Evolutionary conservation across 192 early-diverging fungal genomes (phyloP).

Genomic region (Backusella luteola): DNA sequence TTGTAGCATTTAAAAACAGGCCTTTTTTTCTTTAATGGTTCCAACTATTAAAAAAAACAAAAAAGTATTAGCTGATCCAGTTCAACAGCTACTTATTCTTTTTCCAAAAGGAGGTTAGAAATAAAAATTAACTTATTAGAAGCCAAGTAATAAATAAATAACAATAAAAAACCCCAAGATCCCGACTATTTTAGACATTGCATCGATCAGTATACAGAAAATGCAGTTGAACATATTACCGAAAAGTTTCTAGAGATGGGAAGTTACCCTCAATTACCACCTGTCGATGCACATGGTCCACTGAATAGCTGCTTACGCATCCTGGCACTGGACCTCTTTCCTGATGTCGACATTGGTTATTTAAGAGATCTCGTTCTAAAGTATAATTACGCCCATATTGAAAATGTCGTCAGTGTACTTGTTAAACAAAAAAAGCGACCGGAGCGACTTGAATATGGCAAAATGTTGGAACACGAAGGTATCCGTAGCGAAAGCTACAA

Average conservation of each 20-base stretch:
- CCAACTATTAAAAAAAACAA: not conserved
- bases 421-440: conserved; percentile 12
- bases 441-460: conserved; percentile 28
- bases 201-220: conserved; percentile 25
- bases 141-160: not conserved
- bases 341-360: conserved; percentile 36
- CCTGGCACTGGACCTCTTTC: conserved; percentile 36
- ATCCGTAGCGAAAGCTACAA: conserved; percentile 19
- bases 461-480: conserved; percentile 6
- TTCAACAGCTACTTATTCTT: conserved; percentile 9
- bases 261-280: conserved; percentile 32
- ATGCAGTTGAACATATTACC: conserved; percentile 34
- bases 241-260: conserved; percentile 36
- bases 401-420: conserved; percentile 19
- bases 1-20: not conserved
- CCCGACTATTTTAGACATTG: conserved; percentile 36
- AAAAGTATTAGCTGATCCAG: not conserved
- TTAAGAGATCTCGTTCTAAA: conserved; percentile 26
- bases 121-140: not conserved
- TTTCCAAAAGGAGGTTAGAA: conserved; percentile 20
- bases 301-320: conserved; percentile 26
- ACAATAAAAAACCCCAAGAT: conserved; percentile 20
- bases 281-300: conserved; percentile 8
- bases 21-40: not conserved
- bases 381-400: conserved; percentile 23